Percentiles rank a stretch among this genome's conserved stretches.
phyloP scores from a whole-genome alignment of 2,329 filamentous ascomycete species.

The Alternaria hordeiaustralica region DNA sequence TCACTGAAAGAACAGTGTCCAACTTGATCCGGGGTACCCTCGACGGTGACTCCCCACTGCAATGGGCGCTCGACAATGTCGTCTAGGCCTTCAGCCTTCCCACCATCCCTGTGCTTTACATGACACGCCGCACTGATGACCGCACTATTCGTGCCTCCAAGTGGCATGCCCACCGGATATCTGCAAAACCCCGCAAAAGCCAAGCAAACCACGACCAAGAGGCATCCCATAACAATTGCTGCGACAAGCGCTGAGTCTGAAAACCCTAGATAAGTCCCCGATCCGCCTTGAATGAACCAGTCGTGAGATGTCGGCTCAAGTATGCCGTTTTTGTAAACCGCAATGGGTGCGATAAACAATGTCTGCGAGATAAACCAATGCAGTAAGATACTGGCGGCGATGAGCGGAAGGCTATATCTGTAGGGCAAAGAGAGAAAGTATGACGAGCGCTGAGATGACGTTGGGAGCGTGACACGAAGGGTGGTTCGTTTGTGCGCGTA shows the following conservation, averaged over 20 bases:
- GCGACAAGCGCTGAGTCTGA: not conserved
- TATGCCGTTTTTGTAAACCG: not conserved
- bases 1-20: not conserved
- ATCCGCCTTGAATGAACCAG: too few relatives aligned
- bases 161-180: not conserved
- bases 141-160: not conserved
- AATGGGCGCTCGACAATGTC: not conserved
- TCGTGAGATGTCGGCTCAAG: not conserved
- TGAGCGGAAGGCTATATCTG: not conserved
- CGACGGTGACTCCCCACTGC: not conserved
- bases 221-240: not conserved
- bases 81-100: rapidly evolving
- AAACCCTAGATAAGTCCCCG: not conserved
- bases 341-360: rapidly evolving
- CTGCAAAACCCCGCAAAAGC: rapidly evolving
- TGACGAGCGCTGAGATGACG: not conserved
- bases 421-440: not conserved
- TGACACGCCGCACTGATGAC: not conserved
- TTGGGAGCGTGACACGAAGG: too few relatives aligned
- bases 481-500: not conserved
- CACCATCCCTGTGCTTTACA: not conserved
- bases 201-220: not conserved
- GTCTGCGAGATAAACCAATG: not conserved
- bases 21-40: not conserved
- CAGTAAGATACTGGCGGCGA: rapidly evolving